phyloP scores from a whole-genome alignment of 139 green algal species.

The Diplosphaera chodatii region DNA sequence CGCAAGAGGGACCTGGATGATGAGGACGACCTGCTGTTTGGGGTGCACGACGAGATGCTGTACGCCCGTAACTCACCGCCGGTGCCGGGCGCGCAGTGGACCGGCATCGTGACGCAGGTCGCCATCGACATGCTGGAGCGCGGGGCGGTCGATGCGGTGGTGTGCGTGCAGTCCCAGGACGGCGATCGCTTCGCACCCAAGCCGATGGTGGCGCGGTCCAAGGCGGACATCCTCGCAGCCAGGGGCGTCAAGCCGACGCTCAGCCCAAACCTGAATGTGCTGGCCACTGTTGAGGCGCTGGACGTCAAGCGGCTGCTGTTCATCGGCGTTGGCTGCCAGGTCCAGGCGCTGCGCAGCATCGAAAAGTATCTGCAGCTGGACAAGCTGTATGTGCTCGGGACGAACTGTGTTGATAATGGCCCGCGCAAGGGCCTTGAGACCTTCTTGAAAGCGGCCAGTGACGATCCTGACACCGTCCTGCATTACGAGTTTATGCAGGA shows the following conservation, averaged over 20 bases:
- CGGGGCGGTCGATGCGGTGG: constrained; percentile 87
- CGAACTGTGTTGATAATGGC: constrained; percentile 92
- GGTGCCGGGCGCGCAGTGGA: constrained; percentile 90
- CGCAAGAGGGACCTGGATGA: constrained; percentile 40
- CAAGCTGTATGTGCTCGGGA: constrained; percentile 92
- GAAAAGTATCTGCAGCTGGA: constrained; percentile 84
- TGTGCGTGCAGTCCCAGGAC: constrained; percentile 87
- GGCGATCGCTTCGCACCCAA: constrained; percentile 78
- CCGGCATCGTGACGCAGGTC: constrained; percentile 83
- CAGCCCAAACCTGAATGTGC: constrained; percentile 83
- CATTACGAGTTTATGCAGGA: constrained; percentile 99
- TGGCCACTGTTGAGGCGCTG: constrained; percentile 90
- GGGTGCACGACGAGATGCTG: constrained; percentile 64
- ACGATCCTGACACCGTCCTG: constrained; percentile 63
- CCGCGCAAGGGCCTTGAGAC: constrained; percentile 73
- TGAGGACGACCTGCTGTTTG: constrained; percentile 81
- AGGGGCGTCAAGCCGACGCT: constrained; percentile 91
- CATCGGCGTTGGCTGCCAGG: constrained; percentile 91
- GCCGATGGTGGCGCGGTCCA: constrained; percentile 67
- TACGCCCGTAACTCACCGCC: constrained; percentile 63
- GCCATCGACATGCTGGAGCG: constrained; percentile 72
- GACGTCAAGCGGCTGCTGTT: constrained; percentile 82
- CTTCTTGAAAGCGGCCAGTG: constrained; percentile 80
- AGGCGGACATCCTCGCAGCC: constrained; percentile 81
- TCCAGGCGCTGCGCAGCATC: constrained; percentile 83